phyloP scores from a whole-genome alignment of 352 stramenopile species.

The Pythium apleroticum region DNA sequence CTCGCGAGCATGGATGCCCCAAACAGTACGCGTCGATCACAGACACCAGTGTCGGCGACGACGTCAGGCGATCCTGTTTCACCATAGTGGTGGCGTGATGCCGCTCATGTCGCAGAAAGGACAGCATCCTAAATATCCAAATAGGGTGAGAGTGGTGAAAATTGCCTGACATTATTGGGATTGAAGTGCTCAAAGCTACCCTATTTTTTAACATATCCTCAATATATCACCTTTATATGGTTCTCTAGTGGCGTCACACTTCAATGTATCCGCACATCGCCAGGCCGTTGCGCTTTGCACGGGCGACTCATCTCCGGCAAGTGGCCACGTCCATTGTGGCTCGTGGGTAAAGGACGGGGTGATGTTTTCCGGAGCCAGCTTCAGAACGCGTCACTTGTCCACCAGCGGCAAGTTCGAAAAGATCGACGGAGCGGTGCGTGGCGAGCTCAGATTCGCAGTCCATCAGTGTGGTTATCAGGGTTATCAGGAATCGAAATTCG shows the following conservation, averaged over 20 bases:
- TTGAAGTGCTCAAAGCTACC: too few species aligned
- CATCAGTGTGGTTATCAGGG: too few species aligned
- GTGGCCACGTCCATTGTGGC: not conserved
- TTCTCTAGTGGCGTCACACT: not conserved
- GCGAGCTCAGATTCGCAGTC: not conserved
- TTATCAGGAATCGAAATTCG: too few species aligned
- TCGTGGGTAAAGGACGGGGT: not conserved
- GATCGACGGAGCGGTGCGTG: not conserved
- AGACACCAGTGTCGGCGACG: not conserved
- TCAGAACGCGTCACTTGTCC: constrained; percentile 1
- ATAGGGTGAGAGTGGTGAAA: too few species aligned
- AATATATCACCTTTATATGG: not conserved
- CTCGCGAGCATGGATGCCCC: too few species aligned
- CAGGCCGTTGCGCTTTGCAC: not conserved
- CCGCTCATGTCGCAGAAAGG: constrained; percentile 1
- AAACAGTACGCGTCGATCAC: not conserved
- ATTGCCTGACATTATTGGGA: too few species aligned
- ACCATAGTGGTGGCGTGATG: not conserved
- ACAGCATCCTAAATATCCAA: not conserved
- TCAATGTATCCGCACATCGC: not conserved
- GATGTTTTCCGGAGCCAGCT: constrained; percentile 1
- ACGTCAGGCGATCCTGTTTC: not conserved
- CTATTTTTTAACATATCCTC: not conserved
- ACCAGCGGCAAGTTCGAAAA: not conserved
- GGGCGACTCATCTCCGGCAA: not conserved